Base-by-base conservation (phyloP, 192 early-diverging fungal genomes). In the Podila clonocystis region DNA sequence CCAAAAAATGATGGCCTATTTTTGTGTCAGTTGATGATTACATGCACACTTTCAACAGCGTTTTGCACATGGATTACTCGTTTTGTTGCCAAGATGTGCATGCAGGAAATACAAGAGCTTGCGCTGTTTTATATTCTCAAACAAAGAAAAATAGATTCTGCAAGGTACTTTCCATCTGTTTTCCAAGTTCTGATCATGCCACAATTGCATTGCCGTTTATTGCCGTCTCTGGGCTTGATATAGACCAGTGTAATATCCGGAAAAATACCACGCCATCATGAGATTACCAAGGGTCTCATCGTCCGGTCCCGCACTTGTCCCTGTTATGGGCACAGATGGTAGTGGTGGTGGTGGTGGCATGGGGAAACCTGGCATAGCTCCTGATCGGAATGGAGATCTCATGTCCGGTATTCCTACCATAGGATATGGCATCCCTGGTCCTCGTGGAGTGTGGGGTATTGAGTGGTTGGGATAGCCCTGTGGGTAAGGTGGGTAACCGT, bases 181-280 rank as follows among this genome's bases (percentile, higher is more conserved):
- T 55, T 9, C 19, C 5, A 55, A 55, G 52, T 55, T 36, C 9
- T 26, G 22, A 24, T 55, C 52, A 55, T 55, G n/a, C 52, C 52
- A 55, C 20, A 55, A n/a, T 55, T 55, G 24, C 52, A 55, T 55
- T 12, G 22, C 17, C 2, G 1, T 55, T 45, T 45, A 55, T 11
- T 55, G 24, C 6, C 52, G 52, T 50, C 50, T 48, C 45, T 71
- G 63, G 17, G 75, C 91, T 74, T 92, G 91, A 74, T 93, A 92
- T 49, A 87, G 86, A 36, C 91, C 92, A 50, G 91, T 89, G 67
- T 94, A 94, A 71, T 92, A 94, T 20, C 92, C 92, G 20, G 89
- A 86, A 67, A 85, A 92, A 71, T 93, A 94, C 91, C 91, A 94
- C 9, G 92, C 88, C 90, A 90, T 94, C 64, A 89, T 89, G 73